Evolutionary conservation across 2,329 filamentous ascomycete species (phyloP), one percentile per base, ranked within the genome.

Genomic region (Aspergillus luchuensis): DNA sequence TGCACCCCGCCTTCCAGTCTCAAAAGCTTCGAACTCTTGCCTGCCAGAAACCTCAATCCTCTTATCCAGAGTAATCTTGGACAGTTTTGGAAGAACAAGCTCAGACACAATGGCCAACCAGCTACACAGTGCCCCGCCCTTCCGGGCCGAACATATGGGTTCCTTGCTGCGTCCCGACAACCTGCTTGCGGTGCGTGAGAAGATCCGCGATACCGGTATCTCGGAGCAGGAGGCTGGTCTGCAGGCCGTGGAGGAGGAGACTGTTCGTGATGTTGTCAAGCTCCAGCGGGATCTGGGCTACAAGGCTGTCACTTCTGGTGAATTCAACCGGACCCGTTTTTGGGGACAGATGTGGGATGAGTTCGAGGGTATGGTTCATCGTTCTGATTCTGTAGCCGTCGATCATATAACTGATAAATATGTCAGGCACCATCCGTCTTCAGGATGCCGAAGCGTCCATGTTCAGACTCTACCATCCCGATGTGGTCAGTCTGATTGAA

Each of bases 391-490:
- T 10, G 21, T 28, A 8, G 10, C 2, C 2, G 6, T 19, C 2
- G 17, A 10, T 0, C 8, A 19, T 21, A 53, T 10, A 3, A 36
- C 21, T 53, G 13, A 53, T 1, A 2, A 1, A 15, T 4, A 3
- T 17, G 5, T 15, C 41, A 70, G 68, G 68, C 59, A 68, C 66
- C 15, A 65, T 67, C 41, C 68, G 67, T 54, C 60, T 70, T 28
- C 65, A 69, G 52, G 62, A 70, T 51, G 68, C 68, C 3, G 66
- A 69, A n/a, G 62, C 67, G 6, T 68, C 67, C 7, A 69, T 69
- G 65, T 70, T 70, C 62, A 57, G 68, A 49, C 64, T 70, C 8
- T 70, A 70, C 57, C 68, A 70, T 47, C 68, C 68, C 7, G 68
- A 70, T 33, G 67, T 70, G 5, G 68, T 70, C 23, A 69, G 67